phyloP scores from a whole-genome alignment of 345 rosid species.

The Acer saccharum region DNA sequence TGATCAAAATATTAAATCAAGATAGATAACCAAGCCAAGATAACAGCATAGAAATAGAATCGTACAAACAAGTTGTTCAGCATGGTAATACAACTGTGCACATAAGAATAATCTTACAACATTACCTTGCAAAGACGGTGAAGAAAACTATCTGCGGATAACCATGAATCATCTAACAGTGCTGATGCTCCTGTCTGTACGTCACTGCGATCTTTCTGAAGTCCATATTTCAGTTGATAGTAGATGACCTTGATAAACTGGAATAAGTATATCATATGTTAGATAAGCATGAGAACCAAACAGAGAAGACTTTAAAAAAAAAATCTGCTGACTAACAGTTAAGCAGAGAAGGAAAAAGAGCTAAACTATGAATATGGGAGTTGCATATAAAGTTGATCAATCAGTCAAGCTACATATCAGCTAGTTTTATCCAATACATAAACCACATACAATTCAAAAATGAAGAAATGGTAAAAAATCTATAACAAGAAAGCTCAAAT shows the following conservation, averaged over 20 bases:
- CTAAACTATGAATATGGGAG: background rate
- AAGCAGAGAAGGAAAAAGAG: background rate
- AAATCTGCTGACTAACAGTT: background rate
- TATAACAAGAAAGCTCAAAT: background rate
- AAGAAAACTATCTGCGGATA: conserved; percentile 81
- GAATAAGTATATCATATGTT: conserved; percentile 15
- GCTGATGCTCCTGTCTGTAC: conserved; percentile 52
- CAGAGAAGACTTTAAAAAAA: background rate
- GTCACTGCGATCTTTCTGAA: conserved; percentile 58
- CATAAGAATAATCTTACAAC: background rate
- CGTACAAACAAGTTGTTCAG: conserved; percentile 10
- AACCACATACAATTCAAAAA: background rate
- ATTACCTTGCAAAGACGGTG: conserved; percentile 77
- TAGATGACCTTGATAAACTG: conserved; percentile 86
- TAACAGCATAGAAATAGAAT: background rate
- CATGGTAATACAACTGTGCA: background rate
- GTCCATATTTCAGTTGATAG: conserved; percentile 87
- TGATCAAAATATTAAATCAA: background rate
- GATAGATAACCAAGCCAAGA: conserved; percentile 4
- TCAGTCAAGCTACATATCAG: background rate
- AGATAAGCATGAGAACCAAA: conserved; percentile 8
- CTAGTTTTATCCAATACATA: background rate
- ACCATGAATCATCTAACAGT: conserved; percentile 81
- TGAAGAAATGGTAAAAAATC: background rate
- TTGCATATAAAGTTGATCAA: background rate